Conservation (phyloP, 768 basidiomycete species). For the Pulveroboletus ravenelii region DNA sequence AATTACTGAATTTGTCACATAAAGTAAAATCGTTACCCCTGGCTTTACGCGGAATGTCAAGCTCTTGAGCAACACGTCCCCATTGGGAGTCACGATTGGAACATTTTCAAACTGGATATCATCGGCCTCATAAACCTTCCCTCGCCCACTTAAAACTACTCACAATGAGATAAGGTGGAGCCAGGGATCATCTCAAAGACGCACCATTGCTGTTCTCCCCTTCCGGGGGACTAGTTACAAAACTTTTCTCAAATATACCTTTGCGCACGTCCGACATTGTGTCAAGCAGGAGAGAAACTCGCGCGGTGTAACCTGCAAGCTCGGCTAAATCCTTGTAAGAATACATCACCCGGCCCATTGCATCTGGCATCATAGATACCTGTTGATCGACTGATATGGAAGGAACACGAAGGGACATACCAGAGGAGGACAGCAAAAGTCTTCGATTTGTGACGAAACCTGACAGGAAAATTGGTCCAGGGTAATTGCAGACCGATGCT, state of each 20-base stretch:
- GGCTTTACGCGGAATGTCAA: conserved; percentile 87
- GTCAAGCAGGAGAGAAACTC: conserved; percentile 83
- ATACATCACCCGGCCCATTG: conserved; percentile 94
- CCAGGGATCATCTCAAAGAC: conserved; percentile 21
- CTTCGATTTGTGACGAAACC: conserved; percentile 97
- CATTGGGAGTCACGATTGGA: conserved; percentile 94
- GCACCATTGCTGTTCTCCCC: conserved; percentile 74
- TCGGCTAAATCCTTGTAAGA: conserved; percentile 96
- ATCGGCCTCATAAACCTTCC: conserved; percentile 75
- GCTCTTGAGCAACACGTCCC: conserved; percentile 80
- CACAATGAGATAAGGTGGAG: not conserved
- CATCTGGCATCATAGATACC: conserved; percentile 49
- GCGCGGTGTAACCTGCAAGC: conserved; percentile 90
- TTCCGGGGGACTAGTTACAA: conserved; percentile 68
- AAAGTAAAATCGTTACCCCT: conserved; percentile 46
- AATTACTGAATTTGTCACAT: not conserved
- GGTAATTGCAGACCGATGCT: not conserved
- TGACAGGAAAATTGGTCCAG: conserved; percentile 24
- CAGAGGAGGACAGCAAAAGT: conserved; percentile 80
- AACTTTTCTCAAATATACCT: conserved; percentile 84
- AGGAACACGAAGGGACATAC: conserved; percentile 32
- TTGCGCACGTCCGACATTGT: conserved; percentile 83
- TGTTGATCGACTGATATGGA: not conserved
- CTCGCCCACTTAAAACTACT: conserved; percentile 75
- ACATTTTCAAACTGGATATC: conserved; percentile 92